Percentiles rank a stretch among this genome's conserved stretches.
Evolutionary conservation across 169 alveolate genomes (phyloP).

Genomic region (Eimeria brunetti): DNA sequence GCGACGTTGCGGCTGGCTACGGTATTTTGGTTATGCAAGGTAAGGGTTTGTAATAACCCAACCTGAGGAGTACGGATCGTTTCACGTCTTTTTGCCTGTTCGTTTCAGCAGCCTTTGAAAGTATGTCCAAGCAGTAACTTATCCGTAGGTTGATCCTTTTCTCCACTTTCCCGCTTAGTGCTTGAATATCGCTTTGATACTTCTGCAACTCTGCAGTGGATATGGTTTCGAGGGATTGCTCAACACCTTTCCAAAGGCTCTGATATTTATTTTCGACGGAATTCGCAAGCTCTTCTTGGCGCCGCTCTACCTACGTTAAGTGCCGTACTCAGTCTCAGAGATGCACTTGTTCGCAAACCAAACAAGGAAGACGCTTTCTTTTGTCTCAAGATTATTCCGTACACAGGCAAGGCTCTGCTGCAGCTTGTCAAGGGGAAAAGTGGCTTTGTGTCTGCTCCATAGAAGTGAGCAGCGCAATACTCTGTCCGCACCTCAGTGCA

Average conservation of each 20-base stretch:
- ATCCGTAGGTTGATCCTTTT: constrained; percentile 14
- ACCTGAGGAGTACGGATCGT: constrained; percentile 60
- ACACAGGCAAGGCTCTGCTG: not conserved
- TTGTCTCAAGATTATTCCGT: not conserved
- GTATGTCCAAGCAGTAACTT: constrained; percentile 64
- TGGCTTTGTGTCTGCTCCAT: not conserved
- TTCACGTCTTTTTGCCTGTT: constrained; percentile 12
- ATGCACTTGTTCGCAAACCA: not conserved
- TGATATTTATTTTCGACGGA: constrained; percentile 54
- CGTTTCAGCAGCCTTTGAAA: constrained; percentile 34
- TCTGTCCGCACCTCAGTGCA: constrained; percentile 31
- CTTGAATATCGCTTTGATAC: constrained; percentile 10
- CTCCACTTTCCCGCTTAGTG: constrained; percentile 38
- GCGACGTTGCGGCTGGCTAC: not conserved
- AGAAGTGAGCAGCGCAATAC: not conserved
- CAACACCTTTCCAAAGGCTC: constrained; percentile 39
- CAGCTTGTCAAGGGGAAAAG: not conserved
- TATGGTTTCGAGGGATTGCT: constrained; percentile 27
- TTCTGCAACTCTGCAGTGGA: constrained; percentile 44
- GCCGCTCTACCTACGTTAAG: constrained; percentile 22
- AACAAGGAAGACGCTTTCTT: not conserved
- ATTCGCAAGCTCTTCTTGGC: constrained; percentile 29
- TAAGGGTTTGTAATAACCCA: not conserved
- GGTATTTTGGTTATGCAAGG: not conserved
- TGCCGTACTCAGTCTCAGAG: not conserved